These are phyloP conservation scores for Aspergillus glaucus DNA, from an alignment of 2,329 filamentous ascomycete species.

Conservation along the genomic window DNA sequence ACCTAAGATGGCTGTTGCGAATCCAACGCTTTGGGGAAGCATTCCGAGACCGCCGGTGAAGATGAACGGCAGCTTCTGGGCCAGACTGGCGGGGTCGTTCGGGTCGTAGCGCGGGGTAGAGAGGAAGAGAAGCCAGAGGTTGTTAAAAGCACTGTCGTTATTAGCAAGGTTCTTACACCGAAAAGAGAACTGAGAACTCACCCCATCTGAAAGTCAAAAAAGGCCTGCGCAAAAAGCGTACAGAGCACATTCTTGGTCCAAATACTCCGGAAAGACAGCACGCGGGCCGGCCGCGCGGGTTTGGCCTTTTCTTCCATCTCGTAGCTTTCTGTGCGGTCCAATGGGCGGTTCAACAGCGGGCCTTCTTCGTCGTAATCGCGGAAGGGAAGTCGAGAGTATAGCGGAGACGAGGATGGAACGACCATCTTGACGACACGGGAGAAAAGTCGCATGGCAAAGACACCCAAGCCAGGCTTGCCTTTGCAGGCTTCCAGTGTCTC, in stretches of 20 bases:
- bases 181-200: constrained; percentile 6
- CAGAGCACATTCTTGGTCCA: constrained; percentile 52
- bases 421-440: constrained; percentile 19
- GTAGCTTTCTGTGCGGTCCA: constrained; percentile 28
- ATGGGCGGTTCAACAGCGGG: constrained; percentile 26
- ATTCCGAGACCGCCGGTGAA: constrained; percentile 70
- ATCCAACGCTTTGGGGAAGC: constrained; percentile 61
- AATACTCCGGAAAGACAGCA: constrained; percentile 45
- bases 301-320: constrained; percentile 31
- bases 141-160: constrained; percentile 59
- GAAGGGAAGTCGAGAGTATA: constrained; percentile 29
- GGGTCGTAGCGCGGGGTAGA: constrained; percentile 58
- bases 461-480: constrained; percentile 42
- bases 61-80: constrained; percentile 45
- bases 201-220: constrained; percentile 66
- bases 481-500: constrained; percentile 51
- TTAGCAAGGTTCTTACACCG: background rate
- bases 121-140: constrained; percentile 70
- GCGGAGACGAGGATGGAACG: constrained; percentile 24
- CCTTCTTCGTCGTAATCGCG: constrained; percentile 32
- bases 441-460: constrained; percentile 23
- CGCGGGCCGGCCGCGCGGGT: constrained; percentile 32
- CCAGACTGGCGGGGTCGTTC: constrained; percentile 34
- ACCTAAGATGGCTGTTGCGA: constrained; percentile 69
- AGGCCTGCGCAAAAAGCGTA: constrained; percentile 57